Percentiles rank a stretch among this genome's conserved stretches.
These are phyloP conservation scores for Stereocaulon alpinum DNA, from an alignment of 495 filamentous ascomycete genomes.

Conservation along the genomic window DNA sequence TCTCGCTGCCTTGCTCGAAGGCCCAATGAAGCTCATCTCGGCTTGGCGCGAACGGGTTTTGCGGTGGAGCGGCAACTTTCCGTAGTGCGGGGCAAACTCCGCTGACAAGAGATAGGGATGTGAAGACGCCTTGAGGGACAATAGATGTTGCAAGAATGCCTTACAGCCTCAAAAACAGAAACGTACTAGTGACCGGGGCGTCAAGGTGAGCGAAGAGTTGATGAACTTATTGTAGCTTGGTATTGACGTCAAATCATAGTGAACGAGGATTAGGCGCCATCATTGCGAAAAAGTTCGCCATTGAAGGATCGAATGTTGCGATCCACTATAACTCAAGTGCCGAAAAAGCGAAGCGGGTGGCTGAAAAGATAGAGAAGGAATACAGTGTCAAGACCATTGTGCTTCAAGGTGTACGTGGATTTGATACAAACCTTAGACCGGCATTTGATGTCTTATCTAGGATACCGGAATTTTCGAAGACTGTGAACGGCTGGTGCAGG, in stretches of 20 bases:
- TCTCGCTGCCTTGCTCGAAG: background rate
- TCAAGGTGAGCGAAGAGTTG: conserved; percentile 40
- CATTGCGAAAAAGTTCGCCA: conserved; percentile 53
- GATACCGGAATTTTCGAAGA: conserved; percentile 49
- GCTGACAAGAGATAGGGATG: background rate
- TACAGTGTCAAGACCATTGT: conserved; percentile 45
- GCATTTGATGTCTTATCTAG: conserved; percentile 25
- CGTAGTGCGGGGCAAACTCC: background rate
- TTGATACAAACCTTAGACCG: background rate
- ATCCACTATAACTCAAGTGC: conserved; percentile 57
- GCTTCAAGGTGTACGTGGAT: conserved; percentile 47
- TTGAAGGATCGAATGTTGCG: conserved; percentile 54
- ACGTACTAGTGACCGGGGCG: conserved; percentile 58
- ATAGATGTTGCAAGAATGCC: conserved; percentile 36
- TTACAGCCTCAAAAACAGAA: conserved; percentile 51
- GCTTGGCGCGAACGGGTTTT: too few species aligned
- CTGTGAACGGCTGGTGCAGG: conserved; percentile 42
- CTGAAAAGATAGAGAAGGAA: conserved; percentile 38
- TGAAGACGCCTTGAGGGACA: background rate
- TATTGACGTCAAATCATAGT: background rate
- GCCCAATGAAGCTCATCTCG: too few species aligned
- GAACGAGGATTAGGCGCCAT: conserved; percentile 52
- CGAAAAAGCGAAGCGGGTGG: conserved; percentile 44
- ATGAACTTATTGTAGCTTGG: background rate
- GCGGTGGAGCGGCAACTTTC: conserved; percentile 1